Evolutionary conservation across 306 rosid species (phyloP).

Genomic region (Vigna radiata): DNA sequence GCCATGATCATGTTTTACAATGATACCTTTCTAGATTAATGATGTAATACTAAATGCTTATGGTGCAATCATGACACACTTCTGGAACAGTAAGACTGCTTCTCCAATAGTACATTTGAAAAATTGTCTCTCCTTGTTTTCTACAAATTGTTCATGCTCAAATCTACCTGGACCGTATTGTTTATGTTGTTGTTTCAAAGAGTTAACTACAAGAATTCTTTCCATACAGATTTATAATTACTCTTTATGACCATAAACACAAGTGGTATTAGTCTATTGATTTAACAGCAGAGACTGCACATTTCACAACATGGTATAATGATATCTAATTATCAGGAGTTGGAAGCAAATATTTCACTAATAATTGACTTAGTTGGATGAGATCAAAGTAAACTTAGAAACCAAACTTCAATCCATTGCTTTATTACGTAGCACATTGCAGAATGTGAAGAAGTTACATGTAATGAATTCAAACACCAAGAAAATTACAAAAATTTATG

Average conservation of each 20-base stretch:
- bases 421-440: neutral
- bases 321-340: constrained; percentile 1
- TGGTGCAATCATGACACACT: neutral
- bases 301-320: neutral
- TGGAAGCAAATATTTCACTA: constrained; percentile 7
- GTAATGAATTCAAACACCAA: constrained; percentile 26
- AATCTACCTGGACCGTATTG: neutral
- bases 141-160: neutral
- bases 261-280: neutral
- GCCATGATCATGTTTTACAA: constrained; percentile 20
- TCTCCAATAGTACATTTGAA: constrained; percentile 3
- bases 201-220: neutral
- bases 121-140: neutral
- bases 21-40: constrained; percentile 6
- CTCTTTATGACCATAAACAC: neutral
- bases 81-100: neutral
- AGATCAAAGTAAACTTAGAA: constrained; percentile 13
- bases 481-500: neutral
- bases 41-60: neutral
- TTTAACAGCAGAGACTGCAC: neutral
- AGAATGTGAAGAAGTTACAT: constrained; percentile 18
- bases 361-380: constrained; percentile 32
- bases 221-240: neutral
- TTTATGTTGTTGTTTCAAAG: too few species aligned
- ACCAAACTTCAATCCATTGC: constrained; percentile 12